Base-by-base conservation (phyloP, 331 rosid species). In the Dryas integrifolia region DNA sequence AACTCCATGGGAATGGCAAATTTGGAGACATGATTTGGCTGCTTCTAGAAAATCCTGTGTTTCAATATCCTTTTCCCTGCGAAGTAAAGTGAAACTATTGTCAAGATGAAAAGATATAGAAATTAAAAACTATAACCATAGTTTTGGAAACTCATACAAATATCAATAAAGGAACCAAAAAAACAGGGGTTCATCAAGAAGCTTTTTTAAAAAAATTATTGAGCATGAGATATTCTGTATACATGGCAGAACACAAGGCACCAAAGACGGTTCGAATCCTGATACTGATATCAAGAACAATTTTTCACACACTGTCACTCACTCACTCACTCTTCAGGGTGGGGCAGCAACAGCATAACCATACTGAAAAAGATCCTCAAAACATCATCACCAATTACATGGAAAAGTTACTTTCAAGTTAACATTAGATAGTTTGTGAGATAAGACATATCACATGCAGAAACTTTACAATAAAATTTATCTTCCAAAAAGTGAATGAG, bases 51-150 rank as follows among this genome's bases (percentile, higher is more conserved):
- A 94, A 14, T 89, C 87, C 44, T 73, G 18, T 9, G 96, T 91
- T 80, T 86, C 92, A 38, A 81, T 84, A 64, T 91, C 96, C 84
- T 91, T 94, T 79, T 91, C 96, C 84, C 98, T 94, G 90, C 12
- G 76, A 64, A 58, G 47, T 3, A 53, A 74, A 72, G 21, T 43
- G 18, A 72, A 67, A 43, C 0, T 13, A 38, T 4, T 59, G 67
- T 40, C 48, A 62, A 41, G 7, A 8, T 40, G 3, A 59, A 14
- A 4, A 30, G 35, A 30, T 30, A 30, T 3, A 6, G 1, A 24
- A 57, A 24, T 0, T 6, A 45, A 11, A 26, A 58, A 57, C 30
- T 8, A 39, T 18, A 55, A 9, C 12, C 16, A 3, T 39, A 52
- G 18, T 69, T 12, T 51, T 16, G 50, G 50, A 5, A 18, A 65